These are phyloP conservation scores for Exophiala mesophila DNA, from an alignment of 2,329 filamentous ascomycete genomes.

Conservation along the genomic window DNA sequence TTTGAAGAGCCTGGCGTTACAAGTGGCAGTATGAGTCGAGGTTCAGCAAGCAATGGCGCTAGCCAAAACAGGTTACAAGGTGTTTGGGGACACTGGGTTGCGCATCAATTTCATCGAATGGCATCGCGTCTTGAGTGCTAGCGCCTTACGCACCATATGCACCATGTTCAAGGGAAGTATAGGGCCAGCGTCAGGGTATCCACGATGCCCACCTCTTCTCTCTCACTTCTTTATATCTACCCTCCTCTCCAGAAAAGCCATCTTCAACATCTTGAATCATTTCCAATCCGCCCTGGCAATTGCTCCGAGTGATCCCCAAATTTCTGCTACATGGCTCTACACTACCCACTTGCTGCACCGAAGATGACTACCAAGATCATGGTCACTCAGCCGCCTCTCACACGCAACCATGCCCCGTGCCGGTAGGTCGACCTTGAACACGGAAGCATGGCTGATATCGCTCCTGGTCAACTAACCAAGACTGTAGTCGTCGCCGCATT, in stretches of 20 bases:
- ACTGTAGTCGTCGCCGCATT: slow-evolving; percentile 8
- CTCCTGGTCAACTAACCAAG: neutral
- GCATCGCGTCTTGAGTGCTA: neutral
- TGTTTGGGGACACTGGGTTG: neutral
- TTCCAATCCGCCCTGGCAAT: neutral
- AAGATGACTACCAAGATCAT: slow-evolving; percentile 1
- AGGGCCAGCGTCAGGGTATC: slow-evolving; percentile 4
- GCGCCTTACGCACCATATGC: neutral
- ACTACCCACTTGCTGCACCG: neutral
- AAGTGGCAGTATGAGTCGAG: neutral
- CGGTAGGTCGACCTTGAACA: no score
- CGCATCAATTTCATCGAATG: neutral
- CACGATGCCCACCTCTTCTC: slow-evolving; percentile 1
- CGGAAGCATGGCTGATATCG: neutral
- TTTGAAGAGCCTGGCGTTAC: no score
- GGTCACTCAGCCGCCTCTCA: no score
- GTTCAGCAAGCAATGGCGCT: neutral
- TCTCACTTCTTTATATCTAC: neutral
- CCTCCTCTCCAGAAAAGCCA: neutral
- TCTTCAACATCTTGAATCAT: neutral
- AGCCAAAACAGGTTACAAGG: neutral
- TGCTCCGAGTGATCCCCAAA: no score
- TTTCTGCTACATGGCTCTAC: neutral
- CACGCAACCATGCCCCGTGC: no score
- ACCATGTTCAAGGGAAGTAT: no score